Base-by-base conservation (phyloP, 805 yeast species). In the Wickerhamiella allomyrinae region DNA sequence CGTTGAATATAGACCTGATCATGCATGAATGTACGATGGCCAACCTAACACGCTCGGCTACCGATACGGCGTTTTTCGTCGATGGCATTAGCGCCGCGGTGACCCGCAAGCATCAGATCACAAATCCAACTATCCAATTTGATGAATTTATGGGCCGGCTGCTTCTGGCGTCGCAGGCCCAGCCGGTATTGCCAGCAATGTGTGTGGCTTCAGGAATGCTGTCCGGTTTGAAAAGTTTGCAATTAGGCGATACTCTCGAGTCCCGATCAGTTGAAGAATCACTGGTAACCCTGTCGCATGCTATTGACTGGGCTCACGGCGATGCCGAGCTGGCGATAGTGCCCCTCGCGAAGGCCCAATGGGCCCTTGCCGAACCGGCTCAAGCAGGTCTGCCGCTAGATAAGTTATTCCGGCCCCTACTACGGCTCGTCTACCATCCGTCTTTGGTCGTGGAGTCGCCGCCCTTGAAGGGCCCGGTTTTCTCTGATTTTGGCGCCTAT, bases 51-150 rank as follows among this genome's bases (percentile, higher is more conserved):
- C 4, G 24, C 20, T 21, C 43, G 3, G 25, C 25, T 6, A 39
- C 25, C 24, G 23, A 35, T 7, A 34, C 46, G 2, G 20, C 24
- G 10, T 29, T 21, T 13, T 27, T 45, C 10, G 43, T 47, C 15
- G 54, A 50, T 29, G 54, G 40, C 2, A 41, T 52, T 7, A 19
- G 42, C 14, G 43, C 47, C 7, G 53, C 54, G 1, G 38, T 43
- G n/a, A 25, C 39, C n/a, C 47, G 44, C 19, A 52, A 52, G 31
- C 34, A 20, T 7, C 34, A 38, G 7, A 42, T 50, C 11, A 43
- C 56, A 7, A 41, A 50, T 21, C 56, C 56, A 3, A 49, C 53
- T 1, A 25, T 51, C 2, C 20, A 48, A 1, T 24, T 19, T 4
- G 27, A 29, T 10, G 44, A 43, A n/a, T 51, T 49, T 44, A 41